Conservation (phyloP, 2,329 filamentous ascomycete species). For the Colletotrichum sp. region DNA sequence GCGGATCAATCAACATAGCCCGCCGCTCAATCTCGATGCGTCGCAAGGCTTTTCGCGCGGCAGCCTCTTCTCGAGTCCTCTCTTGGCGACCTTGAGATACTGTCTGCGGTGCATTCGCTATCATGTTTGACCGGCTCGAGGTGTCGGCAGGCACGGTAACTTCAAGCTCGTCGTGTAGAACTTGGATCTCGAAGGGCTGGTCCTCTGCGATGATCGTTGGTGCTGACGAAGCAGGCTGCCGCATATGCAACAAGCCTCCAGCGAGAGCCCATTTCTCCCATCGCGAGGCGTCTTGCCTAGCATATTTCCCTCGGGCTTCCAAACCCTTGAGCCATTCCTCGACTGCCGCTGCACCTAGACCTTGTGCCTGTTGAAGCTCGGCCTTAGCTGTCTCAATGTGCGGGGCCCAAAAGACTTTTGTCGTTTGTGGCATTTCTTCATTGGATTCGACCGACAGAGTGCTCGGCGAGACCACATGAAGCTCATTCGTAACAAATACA, state of each 20-base stretch:
- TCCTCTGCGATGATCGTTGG: background rate
- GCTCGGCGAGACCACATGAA: constrained; percentile 64
- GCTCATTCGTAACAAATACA: constrained; percentile 66
- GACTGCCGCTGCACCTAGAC: constrained; percentile 69
- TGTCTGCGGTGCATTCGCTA: background rate
- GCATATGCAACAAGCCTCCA: constrained; percentile 45
- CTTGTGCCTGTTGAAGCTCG: constrained; percentile 68
- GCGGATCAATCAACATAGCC: constrained; percentile 69
- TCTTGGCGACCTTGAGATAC: background rate
- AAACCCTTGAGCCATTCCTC: constrained; percentile 85
- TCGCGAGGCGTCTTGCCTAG: constrained; percentile 65
- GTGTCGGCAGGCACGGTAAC: background rate
- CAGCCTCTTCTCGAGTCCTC: constrained; percentile 55
- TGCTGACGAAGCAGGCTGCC: constrained; percentile 17
- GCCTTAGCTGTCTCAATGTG: constrained; percentile 66
- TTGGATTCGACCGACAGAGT: constrained; percentile 57
- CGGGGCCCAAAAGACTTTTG: constrained; percentile 68
- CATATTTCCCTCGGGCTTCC: constrained; percentile 63
- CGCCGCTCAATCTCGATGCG: constrained; percentile 75
- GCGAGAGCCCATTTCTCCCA: constrained; percentile 77
- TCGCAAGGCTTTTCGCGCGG: constrained; percentile 67
- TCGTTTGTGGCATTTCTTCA: constrained; percentile 54
- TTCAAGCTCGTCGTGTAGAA: background rate
- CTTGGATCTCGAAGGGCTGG: background rate
- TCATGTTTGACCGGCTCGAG: background rate